These are phyloP conservation scores for Boletus semigastroideus DNA, from an alignment of 1,284 basidiomycete species.

Conservation along the genomic window DNA sequence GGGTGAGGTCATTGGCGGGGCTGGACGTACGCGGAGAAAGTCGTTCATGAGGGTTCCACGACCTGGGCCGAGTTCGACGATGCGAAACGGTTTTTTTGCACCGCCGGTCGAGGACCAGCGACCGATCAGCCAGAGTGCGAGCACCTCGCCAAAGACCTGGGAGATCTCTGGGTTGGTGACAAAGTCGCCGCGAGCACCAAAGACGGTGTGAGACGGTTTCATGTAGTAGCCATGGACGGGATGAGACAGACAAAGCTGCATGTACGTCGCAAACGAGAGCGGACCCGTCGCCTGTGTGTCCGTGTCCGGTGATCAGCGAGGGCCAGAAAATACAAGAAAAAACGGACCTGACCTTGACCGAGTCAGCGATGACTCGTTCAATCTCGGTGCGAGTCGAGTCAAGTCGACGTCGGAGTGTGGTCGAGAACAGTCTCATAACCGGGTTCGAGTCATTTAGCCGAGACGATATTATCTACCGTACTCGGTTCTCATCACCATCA, in stretches of 20 bases:
- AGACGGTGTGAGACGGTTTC: conserved; percentile 69
- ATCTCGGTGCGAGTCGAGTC: conserved; percentile 31
- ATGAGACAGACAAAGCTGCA: conserved; percentile 86
- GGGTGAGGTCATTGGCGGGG: conserved; percentile 11
- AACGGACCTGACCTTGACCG: conserved; percentile 53
- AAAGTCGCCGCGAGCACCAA: conserved; percentile 91
- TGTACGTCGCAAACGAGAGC: conserved; percentile 82
- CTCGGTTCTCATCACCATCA: too few species aligned
- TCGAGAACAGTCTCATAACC: background rate
- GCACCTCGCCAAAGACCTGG: conserved; percentile 95
- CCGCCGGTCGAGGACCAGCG: conserved; percentile 75
- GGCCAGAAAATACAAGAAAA: too few species aligned
- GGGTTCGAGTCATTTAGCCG: conserved; percentile 1
- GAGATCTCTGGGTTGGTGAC: conserved; percentile 96
- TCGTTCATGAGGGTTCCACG: conserved; percentile 92
- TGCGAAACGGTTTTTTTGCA: conserved; percentile 55
- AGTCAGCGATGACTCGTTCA: conserved; percentile 67
- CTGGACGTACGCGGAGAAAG: conserved; percentile 72
- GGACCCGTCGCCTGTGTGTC: conserved; percentile 78
- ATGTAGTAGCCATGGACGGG: conserved; percentile 91
- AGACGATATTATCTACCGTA: too few species aligned
- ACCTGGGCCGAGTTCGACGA: conserved; percentile 95
- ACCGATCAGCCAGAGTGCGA: conserved; percentile 84
- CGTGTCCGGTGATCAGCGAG: too few species aligned
- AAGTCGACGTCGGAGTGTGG: background rate